Conservation (phyloP, 768 basidiomycete genomes). For the Kwoniella mangroviensis region DNA sequence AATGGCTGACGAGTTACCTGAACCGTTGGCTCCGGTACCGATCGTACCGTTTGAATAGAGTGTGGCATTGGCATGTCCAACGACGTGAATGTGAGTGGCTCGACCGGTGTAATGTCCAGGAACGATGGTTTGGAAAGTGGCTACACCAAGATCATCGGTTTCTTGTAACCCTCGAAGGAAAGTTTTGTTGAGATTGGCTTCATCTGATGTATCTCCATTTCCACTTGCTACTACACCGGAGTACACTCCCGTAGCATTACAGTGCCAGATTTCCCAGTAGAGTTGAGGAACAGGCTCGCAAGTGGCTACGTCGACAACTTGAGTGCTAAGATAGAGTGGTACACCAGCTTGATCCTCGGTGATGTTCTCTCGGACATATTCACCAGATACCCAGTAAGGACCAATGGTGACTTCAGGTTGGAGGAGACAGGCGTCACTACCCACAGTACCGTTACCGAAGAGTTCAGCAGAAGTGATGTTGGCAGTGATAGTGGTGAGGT, state of each 20-base stretch:
- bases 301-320: neutral
- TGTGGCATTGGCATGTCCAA: constrained; percentile 7
- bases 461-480: constrained; percentile 6
- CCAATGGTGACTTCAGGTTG: constrained; percentile 9
- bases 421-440: constrained; percentile 1
- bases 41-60: constrained; percentile 5
- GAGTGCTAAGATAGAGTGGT: neutral
- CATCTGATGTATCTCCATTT: neutral
- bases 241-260: neutral
- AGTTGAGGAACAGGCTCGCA: constrained; percentile 1
- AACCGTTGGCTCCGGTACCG: constrained; percentile 1
- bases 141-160: constrained; percentile 6
- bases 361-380: neutral
- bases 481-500: neutral
- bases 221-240: constrained; percentile 2
- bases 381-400: constrained; percentile 10
- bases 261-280: constrained; percentile 12
- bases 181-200: constrained; percentile 4
- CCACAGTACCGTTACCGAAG: neutral
- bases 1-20: constrained; percentile 3
- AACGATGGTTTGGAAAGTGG: neutral
- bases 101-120: constrained; percentile 13
- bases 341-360: constrained; percentile 2
- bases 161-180: neutral
- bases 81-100: constrained; percentile 11